Evolutionary conservation across 352 stramenopile species (phyloP).

Genomic region (Phytophthora lateralis): DNA sequence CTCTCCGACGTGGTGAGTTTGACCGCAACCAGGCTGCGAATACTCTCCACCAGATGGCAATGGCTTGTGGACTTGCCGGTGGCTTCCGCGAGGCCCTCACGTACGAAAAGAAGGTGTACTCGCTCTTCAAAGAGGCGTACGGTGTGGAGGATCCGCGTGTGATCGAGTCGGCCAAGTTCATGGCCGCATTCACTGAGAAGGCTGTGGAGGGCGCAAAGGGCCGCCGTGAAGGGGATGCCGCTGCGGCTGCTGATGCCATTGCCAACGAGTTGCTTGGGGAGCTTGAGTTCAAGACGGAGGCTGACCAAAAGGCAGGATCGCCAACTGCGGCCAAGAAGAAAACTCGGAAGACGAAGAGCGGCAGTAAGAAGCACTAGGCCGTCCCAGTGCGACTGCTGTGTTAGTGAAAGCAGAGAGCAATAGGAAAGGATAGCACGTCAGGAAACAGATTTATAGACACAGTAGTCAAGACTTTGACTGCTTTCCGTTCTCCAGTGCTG

Average conservation of each 20-base stretch:
- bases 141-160: constrained; percentile 83
- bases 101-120: constrained; percentile 91
- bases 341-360: constrained; percentile 66
- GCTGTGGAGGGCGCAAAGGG: constrained; percentile 88
- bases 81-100: constrained; percentile 86
- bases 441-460: constrained; percentile 41
- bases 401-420: constrained; percentile 6
- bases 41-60: constrained; percentile 89
- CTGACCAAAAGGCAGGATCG: constrained; percentile 33
- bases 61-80: constrained; percentile 78
- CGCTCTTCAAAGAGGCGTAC: constrained; percentile 82
- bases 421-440: constrained; percentile 30
- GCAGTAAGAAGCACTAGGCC: constrained; percentile 73
- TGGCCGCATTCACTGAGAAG: constrained; percentile 87
- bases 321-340: constrained; percentile 60
- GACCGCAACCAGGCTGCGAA: constrained; percentile 87
- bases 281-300: constrained; percentile 67
- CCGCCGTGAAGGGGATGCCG: constrained; percentile 77
- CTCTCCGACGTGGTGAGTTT: constrained; percentile 85
- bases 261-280: constrained; percentile 78
- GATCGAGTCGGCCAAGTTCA: constrained; percentile 82
- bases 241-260: constrained; percentile 75
- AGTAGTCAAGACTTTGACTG: constrained; percentile 2
- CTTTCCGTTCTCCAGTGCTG: constrained; percentile 10
- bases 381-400: constrained; percentile 1